phyloP scores from a whole-genome alignment of 495 filamentous ascomycete genomes.

The Neurospora sp. region DNA sequence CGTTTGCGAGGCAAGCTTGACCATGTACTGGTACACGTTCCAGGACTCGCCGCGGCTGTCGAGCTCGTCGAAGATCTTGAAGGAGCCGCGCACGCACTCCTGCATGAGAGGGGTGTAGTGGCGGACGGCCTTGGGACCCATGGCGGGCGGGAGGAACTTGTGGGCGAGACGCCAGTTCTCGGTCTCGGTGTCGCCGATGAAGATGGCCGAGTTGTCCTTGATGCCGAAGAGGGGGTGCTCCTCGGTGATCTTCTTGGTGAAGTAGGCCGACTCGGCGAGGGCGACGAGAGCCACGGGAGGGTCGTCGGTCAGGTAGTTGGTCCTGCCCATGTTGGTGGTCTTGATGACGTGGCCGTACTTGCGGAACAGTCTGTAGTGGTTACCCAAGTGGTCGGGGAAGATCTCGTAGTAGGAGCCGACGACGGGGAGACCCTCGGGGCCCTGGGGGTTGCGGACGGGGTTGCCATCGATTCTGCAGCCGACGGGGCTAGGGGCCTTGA shows the following conservation, averaged over 20 bases:
- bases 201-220: slow-evolving; percentile 40
- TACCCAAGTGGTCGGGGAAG: slow-evolving; percentile 48
- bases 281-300: slow-evolving; percentile 30
- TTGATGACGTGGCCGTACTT: slow-evolving; percentile 44
- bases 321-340: slow-evolving; percentile 42
- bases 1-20: slow-evolving; percentile 45
- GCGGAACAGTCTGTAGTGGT: slow-evolving; percentile 45
- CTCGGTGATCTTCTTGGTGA: slow-evolving; percentile 41
- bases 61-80: slow-evolving; percentile 43
- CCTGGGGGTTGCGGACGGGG: slow-evolving; percentile 30
- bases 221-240: slow-evolving; percentile 39
- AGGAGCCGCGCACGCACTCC: slow-evolving; percentile 29
- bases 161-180: slow-evolving; percentile 37
- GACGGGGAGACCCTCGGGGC: slow-evolving; percentile 37
- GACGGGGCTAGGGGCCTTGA: slow-evolving; percentile 20
- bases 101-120: slow-evolving; percentile 50
- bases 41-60: slow-evolving; percentile 37
- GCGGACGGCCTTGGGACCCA: slow-evolving; percentile 44
- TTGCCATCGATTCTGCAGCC: slow-evolving; percentile 36
- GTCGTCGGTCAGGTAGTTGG: slow-evolving; percentile 40
- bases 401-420: slow-evolving; percentile 46
- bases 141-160: slow-evolving; percentile 45
- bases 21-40: slow-evolving; percentile 52
- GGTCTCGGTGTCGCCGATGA: slow-evolving; percentile 42
- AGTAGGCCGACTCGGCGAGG: slow-evolving; percentile 38